Base-by-base conservation (phyloP, 2,329 filamentous ascomycete genomes). In the Volutella citrinella region DNA sequence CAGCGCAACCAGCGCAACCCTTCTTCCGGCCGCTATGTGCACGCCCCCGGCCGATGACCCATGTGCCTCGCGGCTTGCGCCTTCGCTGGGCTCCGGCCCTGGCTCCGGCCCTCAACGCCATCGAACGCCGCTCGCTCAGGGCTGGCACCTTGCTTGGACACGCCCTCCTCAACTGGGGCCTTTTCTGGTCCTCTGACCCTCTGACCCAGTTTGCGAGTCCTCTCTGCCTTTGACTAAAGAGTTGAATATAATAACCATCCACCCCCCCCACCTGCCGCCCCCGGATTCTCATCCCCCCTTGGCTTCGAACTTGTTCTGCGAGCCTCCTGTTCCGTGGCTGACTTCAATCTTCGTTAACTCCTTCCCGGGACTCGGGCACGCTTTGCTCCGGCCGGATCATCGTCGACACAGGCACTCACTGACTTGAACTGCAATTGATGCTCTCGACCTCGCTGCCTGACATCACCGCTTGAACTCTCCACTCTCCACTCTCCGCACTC, bases 161-260 rank as follows among this genome's bases (percentile, higher is more conserved):
- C 20, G 20, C 20, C 20, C 20, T 22, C 20, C 20, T 22, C 20
- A 8, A 22, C 20, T 9, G 8, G 20, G n/a, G n/a, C n/a, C n/a
- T n/a, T n/a, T n/a, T n/a, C n/a, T n/a, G n/a, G n/a, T n/a, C n/a
- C n/a, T n/a, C n/a, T n/a, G n/a, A n/a, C n/a, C n/a, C n/a, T n/a
- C n/a, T n/a, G n/a, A n/a, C n/a, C n/a, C n/a, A n/a, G n/a, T n/a
- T n/a, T n/a, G n/a, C n/a, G n/a, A n/a, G n/a, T n/a, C n/a, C n/a
- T n/a, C n/a, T n/a, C 32, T 48, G 32, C 22, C 34, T 39, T 34
- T 27, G 30, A 25, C 36, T 22, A 29, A 38, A 46, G 39, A 32
- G 45, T 38, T 43, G 46, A 55, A 52, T 55, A 55, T 55, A 55
- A 55, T 53, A 52, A 45, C 42, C 52, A 51, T 52, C 48, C 52